Conservation (phyloP, 2,329 filamentous ascomycete genomes). For the Fusarium verrucosum region DNA sequence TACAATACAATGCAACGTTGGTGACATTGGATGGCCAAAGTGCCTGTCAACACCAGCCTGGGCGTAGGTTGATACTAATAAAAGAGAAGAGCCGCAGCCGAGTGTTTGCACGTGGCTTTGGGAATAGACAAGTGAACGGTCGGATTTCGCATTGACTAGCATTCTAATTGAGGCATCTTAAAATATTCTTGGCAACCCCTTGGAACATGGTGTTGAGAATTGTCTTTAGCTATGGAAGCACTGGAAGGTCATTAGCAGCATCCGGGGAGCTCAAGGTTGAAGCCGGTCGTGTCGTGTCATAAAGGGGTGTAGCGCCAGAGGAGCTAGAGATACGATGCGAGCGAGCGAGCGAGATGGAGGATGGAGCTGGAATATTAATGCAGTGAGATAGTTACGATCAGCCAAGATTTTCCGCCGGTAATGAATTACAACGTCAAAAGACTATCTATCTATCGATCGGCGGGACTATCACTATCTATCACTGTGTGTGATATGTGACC, state of each 20-base stretch:
- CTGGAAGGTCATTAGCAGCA: conserved; percentile 15
- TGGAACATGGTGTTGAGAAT: conserved; percentile 11
- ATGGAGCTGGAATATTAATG: conserved; percentile 13
- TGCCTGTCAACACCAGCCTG: conserved; percentile 8
- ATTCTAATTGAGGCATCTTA: conserved; percentile 35
- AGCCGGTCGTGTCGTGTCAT: conserved; percentile 13
- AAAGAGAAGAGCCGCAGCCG: conserved; percentile 34
- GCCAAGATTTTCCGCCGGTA: conserved; percentile 29
- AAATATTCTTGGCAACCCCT: conserved; percentile 32
- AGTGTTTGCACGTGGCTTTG: conserved; percentile 40
- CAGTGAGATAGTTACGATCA: conserved; percentile 27
- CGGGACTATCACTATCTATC: conserved; percentile 4
- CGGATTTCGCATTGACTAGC: conserved; percentile 28
- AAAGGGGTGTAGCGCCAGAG: conserved; percentile 6
- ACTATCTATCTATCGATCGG: conserved; percentile 18
- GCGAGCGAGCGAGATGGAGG: conserved; percentile 4
- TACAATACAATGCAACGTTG: conserved; percentile 28
- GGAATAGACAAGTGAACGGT: conserved; percentile 7
- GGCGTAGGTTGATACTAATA: not conserved
- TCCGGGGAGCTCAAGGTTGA: conserved; percentile 31
- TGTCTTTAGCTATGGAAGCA: not conserved
- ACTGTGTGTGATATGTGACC: not conserved
- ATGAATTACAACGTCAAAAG: too few species aligned
- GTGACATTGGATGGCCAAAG: conserved; percentile 26
- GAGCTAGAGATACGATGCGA: conserved; percentile 11